Percentiles rank a stretch among this genome's conserved stretches.
Evolutionary conservation across 257 asterid species (phyloP).

Genomic region (Penstemon davidsonii): DNA sequence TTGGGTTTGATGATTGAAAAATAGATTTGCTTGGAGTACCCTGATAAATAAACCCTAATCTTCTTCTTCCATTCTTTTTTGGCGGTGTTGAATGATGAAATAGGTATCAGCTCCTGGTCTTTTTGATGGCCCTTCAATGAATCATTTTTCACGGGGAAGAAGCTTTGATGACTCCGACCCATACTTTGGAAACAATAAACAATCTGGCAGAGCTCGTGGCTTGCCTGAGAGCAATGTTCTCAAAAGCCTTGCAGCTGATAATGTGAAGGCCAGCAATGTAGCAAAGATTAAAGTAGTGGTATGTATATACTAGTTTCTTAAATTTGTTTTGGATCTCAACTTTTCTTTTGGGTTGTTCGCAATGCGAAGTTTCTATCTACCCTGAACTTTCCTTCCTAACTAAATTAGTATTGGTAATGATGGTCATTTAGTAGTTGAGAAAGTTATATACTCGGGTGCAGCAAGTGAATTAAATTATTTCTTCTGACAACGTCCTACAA

Average conservation of each 20-base stretch:
- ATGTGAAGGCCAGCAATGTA: conserved; percentile 81
- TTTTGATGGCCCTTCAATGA: conserved; percentile 59
- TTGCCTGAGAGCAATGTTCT: conserved; percentile 64
- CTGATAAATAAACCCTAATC: background rate
- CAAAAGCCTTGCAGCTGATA: conserved; percentile 71
- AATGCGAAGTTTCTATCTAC: background rate
- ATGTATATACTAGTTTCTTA: conserved; percentile 25
- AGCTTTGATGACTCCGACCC: conserved; percentile 77
- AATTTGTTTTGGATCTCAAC: conserved; percentile 10
- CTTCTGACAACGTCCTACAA: conserved; percentile 6
- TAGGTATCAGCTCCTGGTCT: conserved; percentile 71
- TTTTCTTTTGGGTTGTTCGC: conserved; percentile 17
- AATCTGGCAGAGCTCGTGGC: conserved; percentile 56
- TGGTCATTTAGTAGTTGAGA: conserved; percentile 2
- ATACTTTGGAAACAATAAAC: conserved; percentile 65
- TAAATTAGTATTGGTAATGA: conserved; percentile 2
- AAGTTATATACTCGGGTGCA: conserved; percentile 3
- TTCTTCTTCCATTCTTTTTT: conserved; percentile 17
- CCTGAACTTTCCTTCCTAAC: background rate
- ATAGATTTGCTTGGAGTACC: background rate
- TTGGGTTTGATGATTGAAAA: too few species aligned
- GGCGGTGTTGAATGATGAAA: conserved; percentile 23
- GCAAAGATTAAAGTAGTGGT: conserved; percentile 99
- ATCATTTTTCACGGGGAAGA: conserved; percentile 63
- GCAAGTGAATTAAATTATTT: conserved; percentile 18